Evolutionary conservation across 139 green algal genomes (phyloP).

Genomic region (Zygnema cylindricum): DNA sequence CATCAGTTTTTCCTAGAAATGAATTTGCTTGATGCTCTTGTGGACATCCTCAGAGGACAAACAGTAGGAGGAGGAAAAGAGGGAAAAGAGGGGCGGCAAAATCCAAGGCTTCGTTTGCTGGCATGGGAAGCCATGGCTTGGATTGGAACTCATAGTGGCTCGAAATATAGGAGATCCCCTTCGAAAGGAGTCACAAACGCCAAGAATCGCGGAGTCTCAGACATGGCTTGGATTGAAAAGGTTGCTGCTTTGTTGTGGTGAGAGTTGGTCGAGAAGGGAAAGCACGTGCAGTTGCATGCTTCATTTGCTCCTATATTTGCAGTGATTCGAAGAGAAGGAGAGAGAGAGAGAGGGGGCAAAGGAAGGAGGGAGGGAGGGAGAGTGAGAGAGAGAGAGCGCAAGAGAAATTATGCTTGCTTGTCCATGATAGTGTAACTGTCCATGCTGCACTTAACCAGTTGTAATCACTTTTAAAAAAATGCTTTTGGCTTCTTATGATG

Average conservation of each 20-base stretch:
- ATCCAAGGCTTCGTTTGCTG: background rate
- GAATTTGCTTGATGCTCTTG: background rate
- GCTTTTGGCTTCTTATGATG: too few relatives aligned
- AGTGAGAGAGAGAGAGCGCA: too few relatives aligned
- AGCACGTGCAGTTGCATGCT: too few relatives aligned
- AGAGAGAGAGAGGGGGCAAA: too few relatives aligned
- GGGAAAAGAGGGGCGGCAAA: background rate
- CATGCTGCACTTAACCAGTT: too few relatives aligned
- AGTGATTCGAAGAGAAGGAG: too few relatives aligned
- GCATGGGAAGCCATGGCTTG: constrained; percentile 18
- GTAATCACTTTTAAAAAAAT: too few relatives aligned
- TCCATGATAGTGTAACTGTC: too few relatives aligned
- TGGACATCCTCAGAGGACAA: background rate
- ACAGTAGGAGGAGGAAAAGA: background rate
- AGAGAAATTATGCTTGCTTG: too few relatives aligned
- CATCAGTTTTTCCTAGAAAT: background rate
- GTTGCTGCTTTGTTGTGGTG: background rate
- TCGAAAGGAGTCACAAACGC: background rate
- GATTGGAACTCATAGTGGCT: background rate
- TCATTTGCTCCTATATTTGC: too few relatives aligned
- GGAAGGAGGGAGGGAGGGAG: too few relatives aligned
- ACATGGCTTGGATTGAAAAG: background rate
- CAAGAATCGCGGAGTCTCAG: background rate
- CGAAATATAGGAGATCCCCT: background rate
- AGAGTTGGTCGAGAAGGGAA: too few relatives aligned